A percentile compares a stretch with the other conserved stretches of the same genome.
Evolutionary conservation across 2,329 filamentous ascomycete genomes (phyloP).

Genomic region (Cadophora gregata): DNA sequence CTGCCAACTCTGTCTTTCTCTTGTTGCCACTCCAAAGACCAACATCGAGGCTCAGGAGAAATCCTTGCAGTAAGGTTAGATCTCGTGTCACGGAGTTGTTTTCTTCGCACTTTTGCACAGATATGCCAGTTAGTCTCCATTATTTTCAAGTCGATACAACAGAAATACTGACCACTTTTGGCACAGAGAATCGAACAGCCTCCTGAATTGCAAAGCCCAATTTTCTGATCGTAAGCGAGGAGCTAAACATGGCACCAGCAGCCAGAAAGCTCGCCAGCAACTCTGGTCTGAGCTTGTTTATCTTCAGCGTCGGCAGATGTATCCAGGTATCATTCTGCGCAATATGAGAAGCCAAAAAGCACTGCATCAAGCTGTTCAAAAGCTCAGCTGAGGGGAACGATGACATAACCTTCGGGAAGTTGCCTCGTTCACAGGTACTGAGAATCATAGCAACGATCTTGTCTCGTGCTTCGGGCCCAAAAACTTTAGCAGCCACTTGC

Average conservation of each 20-base stretch:
- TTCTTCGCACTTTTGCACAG: not conserved
- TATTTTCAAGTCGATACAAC: not conserved
- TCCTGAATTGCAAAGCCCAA: not conserved
- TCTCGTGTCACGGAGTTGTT: not conserved
- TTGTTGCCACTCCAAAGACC: not conserved
- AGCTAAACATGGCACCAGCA: constrained; percentile 9
- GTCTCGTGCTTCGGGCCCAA: not conserved
- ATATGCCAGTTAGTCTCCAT: not conserved
- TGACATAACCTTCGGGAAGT: not conserved
- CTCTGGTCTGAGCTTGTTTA: constrained; percentile 1
- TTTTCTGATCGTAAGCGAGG: not conserved
- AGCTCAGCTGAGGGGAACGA: not conserved
- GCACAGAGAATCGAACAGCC: not conserved
- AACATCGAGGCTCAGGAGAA: not conserved
- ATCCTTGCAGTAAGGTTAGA: not conserved
- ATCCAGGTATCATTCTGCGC: not conserved
- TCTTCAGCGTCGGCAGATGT: not conserved
- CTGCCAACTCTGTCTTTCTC: not conserved
- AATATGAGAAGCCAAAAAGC: not conserved
- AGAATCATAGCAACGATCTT: not conserved
- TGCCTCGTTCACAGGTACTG: not conserved
- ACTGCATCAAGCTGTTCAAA: not conserved
- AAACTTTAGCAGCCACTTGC: not conserved
- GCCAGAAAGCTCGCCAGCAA: constrained; percentile 1
- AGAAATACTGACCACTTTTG: not conserved